Evolutionary conservation across 352 stramenopile genomes (phyloP).

Genomic region (Phytopythium litorale): DNA sequence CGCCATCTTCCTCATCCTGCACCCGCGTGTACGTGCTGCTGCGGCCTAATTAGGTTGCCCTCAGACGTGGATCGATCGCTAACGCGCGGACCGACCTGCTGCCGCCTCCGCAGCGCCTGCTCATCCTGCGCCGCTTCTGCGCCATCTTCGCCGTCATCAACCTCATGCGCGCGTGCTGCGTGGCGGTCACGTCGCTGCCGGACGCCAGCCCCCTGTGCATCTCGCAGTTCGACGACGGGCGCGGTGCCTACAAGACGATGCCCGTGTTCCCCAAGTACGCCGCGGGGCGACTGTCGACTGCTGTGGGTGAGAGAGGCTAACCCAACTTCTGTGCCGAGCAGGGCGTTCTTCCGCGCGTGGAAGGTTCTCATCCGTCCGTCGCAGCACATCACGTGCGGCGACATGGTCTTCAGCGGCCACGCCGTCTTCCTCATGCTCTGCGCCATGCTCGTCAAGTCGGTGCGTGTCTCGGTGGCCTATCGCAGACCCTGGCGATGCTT

Average conservation of each 20-base stretch:
- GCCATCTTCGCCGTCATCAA: slow-evolving; percentile 86
- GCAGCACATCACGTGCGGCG: slow-evolving; percentile 85
- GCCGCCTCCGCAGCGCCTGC: slow-evolving; percentile 41
- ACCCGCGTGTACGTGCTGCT: slow-evolving; percentile 56
- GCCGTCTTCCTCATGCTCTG: slow-evolving; percentile 84
- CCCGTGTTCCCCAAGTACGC: slow-evolving; percentile 87
- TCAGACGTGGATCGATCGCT: not conserved
- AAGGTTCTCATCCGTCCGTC: slow-evolving; percentile 82
- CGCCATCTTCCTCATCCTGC: slow-evolving; percentile 62
- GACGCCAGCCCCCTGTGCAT: slow-evolving; percentile 87
- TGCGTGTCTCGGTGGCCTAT: slow-evolving; percentile 16
- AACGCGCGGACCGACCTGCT: slow-evolving; percentile 8
- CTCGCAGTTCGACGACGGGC: slow-evolving; percentile 68
- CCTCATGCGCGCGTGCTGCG: slow-evolving; percentile 80
- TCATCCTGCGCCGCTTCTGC: slow-evolving; percentile 82
- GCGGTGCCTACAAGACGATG: slow-evolving; percentile 73
- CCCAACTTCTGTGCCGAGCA: slow-evolving; percentile 10
- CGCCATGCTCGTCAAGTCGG: slow-evolving; percentile 75
- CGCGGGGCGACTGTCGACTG: not conserved
- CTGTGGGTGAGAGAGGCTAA: not conserved
- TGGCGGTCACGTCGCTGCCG: slow-evolving; percentile 81
- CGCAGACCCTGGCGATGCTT: not conserved
- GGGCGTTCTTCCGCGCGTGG: slow-evolving; percentile 70
- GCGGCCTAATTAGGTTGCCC: not conserved
- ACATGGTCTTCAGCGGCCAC: slow-evolving; percentile 89